A percentile compares a stretch with the other conserved stretches of the same genome.
Conservation (phyloP, 768 basidiomycete genomes). For the Steccherinum ochraceum region DNA sequence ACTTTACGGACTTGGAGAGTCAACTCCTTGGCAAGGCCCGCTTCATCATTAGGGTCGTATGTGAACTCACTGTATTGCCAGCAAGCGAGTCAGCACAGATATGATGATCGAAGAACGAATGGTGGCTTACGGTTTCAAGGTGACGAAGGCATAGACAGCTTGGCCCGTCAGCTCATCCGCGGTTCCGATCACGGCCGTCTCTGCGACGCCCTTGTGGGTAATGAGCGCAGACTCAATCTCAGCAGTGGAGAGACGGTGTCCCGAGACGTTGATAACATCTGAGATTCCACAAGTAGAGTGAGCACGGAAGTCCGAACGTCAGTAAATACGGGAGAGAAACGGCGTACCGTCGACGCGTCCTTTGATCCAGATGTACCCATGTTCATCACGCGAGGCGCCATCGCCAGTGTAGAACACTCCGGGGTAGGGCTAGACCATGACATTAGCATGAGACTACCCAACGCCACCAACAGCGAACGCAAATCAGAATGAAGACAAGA, state of each 20-base stretch:
- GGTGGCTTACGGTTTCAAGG: slow-evolving; percentile 76
- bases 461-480: neutral
- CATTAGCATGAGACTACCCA: slow-evolving; percentile 21
- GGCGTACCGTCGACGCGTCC: slow-evolving; percentile 86
- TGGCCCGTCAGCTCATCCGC: slow-evolving; percentile 88
- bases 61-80: slow-evolving; percentile 59
- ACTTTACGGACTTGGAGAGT: slow-evolving; percentile 94
- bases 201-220: slow-evolving; percentile 90
- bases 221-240: slow-evolving; percentile 98
- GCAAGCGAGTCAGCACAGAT: neutral
- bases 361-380: slow-evolving; percentile 99
- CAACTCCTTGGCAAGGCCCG: slow-evolving; percentile 75
- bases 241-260: slow-evolving; percentile 93
- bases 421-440: slow-evolving; percentile 56
- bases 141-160: slow-evolving; percentile 92
- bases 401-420: slow-evolving; percentile 97
- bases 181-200: slow-evolving; percentile 81
- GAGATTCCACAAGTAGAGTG: neutral
- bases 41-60: slow-evolving; percentile 65
- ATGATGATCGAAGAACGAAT: no score
- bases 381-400: slow-evolving; percentile 87
- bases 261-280: slow-evolving; percentile 98
- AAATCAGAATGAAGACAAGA: neutral
- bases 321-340: slow-evolving; percentile 6
- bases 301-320: neutral